phyloP scores from a whole-genome alignment of 2,329 filamentous ascomycete species.

The Fusarium illudens region DNA sequence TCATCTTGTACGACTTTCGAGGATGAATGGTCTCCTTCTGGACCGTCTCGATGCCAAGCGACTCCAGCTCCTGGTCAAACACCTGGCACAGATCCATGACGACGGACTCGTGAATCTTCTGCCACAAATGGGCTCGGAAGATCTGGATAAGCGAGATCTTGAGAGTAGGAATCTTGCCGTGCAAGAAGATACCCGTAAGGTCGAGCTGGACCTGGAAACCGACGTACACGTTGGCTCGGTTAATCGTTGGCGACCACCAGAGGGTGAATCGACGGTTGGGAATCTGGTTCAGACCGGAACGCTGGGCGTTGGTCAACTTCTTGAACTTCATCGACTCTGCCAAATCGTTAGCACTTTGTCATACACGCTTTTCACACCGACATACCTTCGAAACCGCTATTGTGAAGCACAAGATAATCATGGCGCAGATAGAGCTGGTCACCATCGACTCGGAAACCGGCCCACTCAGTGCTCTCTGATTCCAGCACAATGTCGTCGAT shows the following conservation, averaged over 20 bases:
- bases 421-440: too few species aligned
- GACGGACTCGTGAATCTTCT: conserved; percentile 98
- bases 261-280: conserved; percentile 98
- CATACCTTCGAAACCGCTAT: conserved; percentile 22
- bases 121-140: conserved; percentile 99
- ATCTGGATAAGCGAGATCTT: conserved; percentile 99
- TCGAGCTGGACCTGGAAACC: conserved; percentile 99
- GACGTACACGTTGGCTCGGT: conserved; percentile 96
- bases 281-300: conserved; percentile 97
- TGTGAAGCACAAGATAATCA: too few species aligned
- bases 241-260: conserved; percentile 96
- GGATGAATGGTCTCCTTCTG: conserved; percentile 99
- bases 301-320: conserved; percentile 96
- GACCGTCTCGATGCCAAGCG: conserved; percentile 94
- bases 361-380: too few species aligned
- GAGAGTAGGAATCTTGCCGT: conserved; percentile 97
- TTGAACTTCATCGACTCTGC: conserved; percentile 92
- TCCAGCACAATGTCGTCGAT: too few species aligned
- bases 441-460: too few species aligned
- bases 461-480: too few species aligned
- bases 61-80: conserved; percentile 96
- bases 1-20: conserved; percentile 99
- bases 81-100: conserved; percentile 99
- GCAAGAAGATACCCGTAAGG: conserved; percentile 97
- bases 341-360: conserved; percentile 58